phyloP scores from a whole-genome alignment of 2,329 filamentous ascomycete genomes.

The Rutstroemia sp. region DNA sequence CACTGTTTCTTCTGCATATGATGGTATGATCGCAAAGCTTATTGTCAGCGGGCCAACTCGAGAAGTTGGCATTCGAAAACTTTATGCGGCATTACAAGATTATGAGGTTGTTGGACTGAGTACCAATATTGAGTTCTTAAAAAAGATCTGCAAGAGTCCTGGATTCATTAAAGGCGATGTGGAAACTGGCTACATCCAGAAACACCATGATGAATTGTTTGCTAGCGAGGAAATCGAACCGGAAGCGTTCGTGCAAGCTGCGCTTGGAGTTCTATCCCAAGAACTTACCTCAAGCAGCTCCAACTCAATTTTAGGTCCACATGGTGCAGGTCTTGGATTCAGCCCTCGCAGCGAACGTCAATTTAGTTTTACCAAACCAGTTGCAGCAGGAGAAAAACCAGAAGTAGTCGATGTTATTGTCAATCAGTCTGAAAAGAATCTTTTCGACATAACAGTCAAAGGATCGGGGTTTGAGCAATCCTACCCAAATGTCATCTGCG shows the following conservation, averaged over 20 bases:
- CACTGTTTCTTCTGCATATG: conserved; percentile 88
- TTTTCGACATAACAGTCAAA: conserved; percentile 38
- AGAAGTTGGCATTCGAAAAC: conserved; percentile 73
- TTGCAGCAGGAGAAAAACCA: conserved; percentile 4
- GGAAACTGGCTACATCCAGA: conserved; percentile 94
- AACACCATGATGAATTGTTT: conserved; percentile 77
- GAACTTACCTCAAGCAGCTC: conserved; percentile 32
- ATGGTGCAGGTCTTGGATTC: conserved; percentile 45
- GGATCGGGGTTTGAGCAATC: conserved; percentile 36
- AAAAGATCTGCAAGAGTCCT: conserved; percentile 71
- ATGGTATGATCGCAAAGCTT: conserved; percentile 98
- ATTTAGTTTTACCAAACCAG: conserved; percentile 21
- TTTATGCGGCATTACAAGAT: conserved; percentile 71
- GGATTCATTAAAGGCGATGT: conserved; percentile 84
- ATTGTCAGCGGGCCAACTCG: conserved; percentile 80
- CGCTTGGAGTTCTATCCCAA: conserved; percentile 61
- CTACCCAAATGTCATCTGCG: conserved; percentile 37
- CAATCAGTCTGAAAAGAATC: conserved; percentile 27
- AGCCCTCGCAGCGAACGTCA: conserved; percentile 18
- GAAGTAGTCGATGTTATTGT: conserved; percentile 21
- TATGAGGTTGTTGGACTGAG: conserved; percentile 91
- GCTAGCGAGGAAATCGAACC: conserved; percentile 49
- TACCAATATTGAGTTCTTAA: conserved; percentile 96
- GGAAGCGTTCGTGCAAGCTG: conserved; percentile 81
- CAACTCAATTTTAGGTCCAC: conserved; percentile 32